Percentiles rank a stretch among this genome's conserved stretches.
These are phyloP conservation scores for Sarocladium oryzae DNA, from an alignment of 2,329 filamentous ascomycete species.

Conservation along the genomic window DNA sequence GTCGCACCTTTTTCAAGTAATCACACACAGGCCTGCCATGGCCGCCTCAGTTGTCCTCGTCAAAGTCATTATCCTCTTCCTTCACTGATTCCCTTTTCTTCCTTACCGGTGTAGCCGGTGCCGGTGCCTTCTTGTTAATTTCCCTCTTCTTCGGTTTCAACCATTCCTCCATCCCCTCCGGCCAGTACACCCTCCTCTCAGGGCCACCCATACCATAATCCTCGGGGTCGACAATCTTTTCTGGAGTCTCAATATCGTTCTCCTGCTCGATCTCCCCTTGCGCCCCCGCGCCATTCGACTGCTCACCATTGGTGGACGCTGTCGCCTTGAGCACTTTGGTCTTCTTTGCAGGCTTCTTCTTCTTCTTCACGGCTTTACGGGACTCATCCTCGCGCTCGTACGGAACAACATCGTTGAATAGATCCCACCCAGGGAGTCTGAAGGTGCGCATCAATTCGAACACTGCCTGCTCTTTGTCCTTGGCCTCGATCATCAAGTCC, in stretches of 20 bases:
- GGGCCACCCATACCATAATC: conserved; percentile 84
- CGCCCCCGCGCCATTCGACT: conserved; percentile 21
- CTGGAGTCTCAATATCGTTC: conserved; percentile 30
- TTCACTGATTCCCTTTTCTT: conserved; percentile 26
- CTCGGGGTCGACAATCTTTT: conserved; percentile 50
- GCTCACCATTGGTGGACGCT: not conserved
- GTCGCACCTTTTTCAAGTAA: no score
- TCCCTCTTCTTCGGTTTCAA: conserved; percentile 71
- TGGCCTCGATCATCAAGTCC: conserved; percentile 99
- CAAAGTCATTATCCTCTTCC: conserved; percentile 23
- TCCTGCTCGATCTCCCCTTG: conserved; percentile 20
- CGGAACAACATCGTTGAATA: conserved; percentile 70
- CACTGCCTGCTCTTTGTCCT: conserved; percentile 95
- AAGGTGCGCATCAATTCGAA: conserved; percentile 90
- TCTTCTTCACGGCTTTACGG: conserved; percentile 36
- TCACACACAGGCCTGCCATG: no score
- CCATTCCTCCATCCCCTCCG: conserved; percentile 84
- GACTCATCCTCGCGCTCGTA: conserved; percentile 70
- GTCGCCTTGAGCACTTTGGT: conserved; percentile 25
- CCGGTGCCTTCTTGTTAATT: conserved; percentile 40
- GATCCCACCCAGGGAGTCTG: conserved; percentile 72
- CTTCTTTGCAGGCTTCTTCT: conserved; percentile 35
- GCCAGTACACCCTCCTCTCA: conserved; percentile 82
- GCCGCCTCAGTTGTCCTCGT: not conserved
- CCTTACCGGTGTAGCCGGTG: conserved; percentile 15